Conservation (phyloP, 1,284 basidiomycete genomes). For the Meira nashicola region DNA sequence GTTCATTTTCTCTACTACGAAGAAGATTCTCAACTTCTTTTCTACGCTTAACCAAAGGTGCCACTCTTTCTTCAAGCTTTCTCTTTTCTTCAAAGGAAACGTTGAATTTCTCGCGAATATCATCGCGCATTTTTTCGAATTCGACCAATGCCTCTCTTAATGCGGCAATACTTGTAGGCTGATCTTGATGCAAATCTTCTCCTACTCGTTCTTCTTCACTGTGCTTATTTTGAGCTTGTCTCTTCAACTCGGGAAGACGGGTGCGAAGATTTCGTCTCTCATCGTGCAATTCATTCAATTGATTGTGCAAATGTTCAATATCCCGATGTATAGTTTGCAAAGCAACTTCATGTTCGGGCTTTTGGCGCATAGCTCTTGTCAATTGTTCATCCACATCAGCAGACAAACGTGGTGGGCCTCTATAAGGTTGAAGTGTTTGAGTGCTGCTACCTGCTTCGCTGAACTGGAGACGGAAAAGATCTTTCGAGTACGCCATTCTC, state of each 20-base stretch:
- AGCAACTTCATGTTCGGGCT: slow-evolving; percentile 1
- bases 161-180: slow-evolving; percentile 67
- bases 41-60: slow-evolving; percentile 4
- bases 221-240: slow-evolving; percentile 16
- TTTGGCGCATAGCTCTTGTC: slow-evolving; percentile 27
- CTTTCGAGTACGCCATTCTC: slow-evolving; percentile 39
- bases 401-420: slow-evolving; percentile 49
- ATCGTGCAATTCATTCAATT: neutral
- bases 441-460: slow-evolving; percentile 27
- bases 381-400: slow-evolving; percentile 33
- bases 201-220: slow-evolving; percentile 48
- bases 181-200: slow-evolving; percentile 67
- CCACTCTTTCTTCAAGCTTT: slow-evolving; percentile 11
- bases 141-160: slow-evolving; percentile 59
- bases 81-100: slow-evolving; percentile 56
- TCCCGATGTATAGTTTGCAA: neutral
- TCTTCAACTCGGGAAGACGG: neutral
- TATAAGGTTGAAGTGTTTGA: slow-evolving; percentile 50
- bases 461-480: slow-evolving; percentile 41
- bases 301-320: neutral
- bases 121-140: slow-evolving; percentile 3
- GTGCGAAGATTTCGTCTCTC: neutral
- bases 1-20: neutral
- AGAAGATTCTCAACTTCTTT: neutral
- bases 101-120: slow-evolving; percentile 7